These are phyloP conservation scores for Rhodomyrtus psidioides DNA, from an alignment of 441 rosid genomes.

Conservation along the genomic window DNA sequence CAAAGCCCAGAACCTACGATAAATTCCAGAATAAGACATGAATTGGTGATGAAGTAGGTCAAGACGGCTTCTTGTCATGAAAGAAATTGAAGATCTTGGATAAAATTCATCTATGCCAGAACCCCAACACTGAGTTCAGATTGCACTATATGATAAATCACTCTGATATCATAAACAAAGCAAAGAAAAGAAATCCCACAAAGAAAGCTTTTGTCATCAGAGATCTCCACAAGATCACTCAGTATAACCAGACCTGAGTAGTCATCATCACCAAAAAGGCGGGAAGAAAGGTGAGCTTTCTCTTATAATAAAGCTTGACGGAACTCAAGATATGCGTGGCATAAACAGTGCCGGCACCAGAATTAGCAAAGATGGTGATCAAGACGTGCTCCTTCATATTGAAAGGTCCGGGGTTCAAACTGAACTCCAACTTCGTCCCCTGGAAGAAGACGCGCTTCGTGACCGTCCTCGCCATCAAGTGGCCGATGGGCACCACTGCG, in stretches of 20 bases:
- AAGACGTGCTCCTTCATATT: slow-evolving; percentile 79
- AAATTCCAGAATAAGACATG: not conserved
- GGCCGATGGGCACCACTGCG: slow-evolving; percentile 70
- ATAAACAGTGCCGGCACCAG: slow-evolving; percentile 74
- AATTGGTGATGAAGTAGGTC: not conserved
- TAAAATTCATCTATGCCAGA: not conserved
- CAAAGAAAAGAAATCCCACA: not conserved
- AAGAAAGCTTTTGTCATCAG: not conserved
- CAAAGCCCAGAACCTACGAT: slow-evolving; percentile 63
- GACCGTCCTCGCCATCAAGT: slow-evolving; percentile 49
- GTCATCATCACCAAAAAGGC: slow-evolving; percentile 68
- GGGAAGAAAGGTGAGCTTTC: slow-evolving; percentile 50
- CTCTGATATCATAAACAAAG: not conserved
- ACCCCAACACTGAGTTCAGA: not conserved
- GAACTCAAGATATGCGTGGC: slow-evolving; percentile 67
- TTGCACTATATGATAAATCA: not conserved
- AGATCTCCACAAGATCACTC: not conserved
- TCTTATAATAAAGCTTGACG: slow-evolving; percentile 55
- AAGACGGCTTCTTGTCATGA: not conserved
- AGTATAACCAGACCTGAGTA: slow-evolving; percentile 49
- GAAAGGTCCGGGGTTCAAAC: slow-evolving; percentile 69
- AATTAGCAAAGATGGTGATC: slow-evolving; percentile 75
- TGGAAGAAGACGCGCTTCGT: slow-evolving; percentile 32
- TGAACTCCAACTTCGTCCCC: slow-evolving; percentile 40
- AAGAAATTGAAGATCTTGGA: not conserved